Base-by-base conservation (phyloP, 176 grass and related monocot species). In the Poa pratensis region DNA sequence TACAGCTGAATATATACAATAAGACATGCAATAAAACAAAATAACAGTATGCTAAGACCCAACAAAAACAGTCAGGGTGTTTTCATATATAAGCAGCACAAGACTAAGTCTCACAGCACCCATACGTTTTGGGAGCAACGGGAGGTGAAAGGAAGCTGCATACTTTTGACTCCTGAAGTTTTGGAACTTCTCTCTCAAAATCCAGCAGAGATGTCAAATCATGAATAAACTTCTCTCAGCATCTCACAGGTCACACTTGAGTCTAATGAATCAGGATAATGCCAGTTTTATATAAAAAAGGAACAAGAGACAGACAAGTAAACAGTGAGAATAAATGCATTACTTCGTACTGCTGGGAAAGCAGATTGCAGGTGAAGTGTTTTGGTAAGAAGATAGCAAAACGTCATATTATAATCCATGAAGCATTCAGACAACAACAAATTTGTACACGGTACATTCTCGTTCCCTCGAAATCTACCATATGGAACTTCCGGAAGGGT, bases 361-460 rank as follows among this genome's bases (percentile, higher is more conserved):
- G 80, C 55, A 80, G 27, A 61, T 42, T 65, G 14, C 23, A 34
- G 5, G 7, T 24, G 15, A 34, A 80, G 17, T 66, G 45, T 7
- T 37, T 24, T 19, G 32, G 67, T 30, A 60, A 53, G 48, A 42
- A 52, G 43, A 83, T 53, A 64, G 24, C 79, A 75, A 9, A 59
- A 53, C 71, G 9, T 26, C 45, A 18, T 50, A 74, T 72, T 23
- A 71, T 71, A 45, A 72, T 51, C 7, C 71, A 74, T 74, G 7
- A 28, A 50, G 15, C 71, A 51, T 48, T 74, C 71, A 51, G 71
- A 74, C 61, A 61, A 75, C 26, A 73, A 22, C 66, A 79, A 3
- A 66, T 80, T 30, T 90, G 75, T 80, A 87, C 59, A 90, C 7
- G 86, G 62, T 53, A 76, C 68, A 84, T 30, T 50, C 60, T 30